These are phyloP conservation scores for Knoxdaviesia proteae DNA, from an alignment of 2,329 filamentous ascomycete species.

Conservation along the genomic window DNA sequence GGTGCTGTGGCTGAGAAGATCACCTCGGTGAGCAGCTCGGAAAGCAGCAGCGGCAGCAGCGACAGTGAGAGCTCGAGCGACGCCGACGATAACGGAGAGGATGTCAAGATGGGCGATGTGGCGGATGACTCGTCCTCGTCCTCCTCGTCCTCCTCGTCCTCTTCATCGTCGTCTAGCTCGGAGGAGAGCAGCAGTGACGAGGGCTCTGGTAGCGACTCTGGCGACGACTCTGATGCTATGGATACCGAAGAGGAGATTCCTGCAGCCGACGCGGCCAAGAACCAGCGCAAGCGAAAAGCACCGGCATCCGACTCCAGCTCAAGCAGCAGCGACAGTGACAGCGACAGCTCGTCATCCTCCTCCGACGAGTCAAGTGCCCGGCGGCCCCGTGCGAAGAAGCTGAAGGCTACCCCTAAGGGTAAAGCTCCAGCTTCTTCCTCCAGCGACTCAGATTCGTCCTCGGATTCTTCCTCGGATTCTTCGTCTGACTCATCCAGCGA, in stretches of 20 bases:
- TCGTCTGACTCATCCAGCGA: not conserved
- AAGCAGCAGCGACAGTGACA: slow-evolving; percentile 3
- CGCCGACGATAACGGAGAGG: slow-evolving; percentile 1
- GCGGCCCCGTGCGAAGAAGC: slow-evolving; percentile 30
- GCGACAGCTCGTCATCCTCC: slow-evolving; percentile 7
- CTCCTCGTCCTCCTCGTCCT: slow-evolving; percentile 7
- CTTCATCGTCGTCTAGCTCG: not conserved
- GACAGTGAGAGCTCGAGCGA: slow-evolving; percentile 7
- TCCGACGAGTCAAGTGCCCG: slow-evolving; percentile 21
- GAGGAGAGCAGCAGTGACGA: not conserved
- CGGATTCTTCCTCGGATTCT: slow-evolving; percentile 8
- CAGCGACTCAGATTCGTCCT: slow-evolving; percentile 7
- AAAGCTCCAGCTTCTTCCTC: slow-evolving; percentile 9
- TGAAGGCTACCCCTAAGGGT: slow-evolving; percentile 14
- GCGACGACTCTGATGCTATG: slow-evolving; percentile 1
- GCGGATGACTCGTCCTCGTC: slow-evolving; percentile 10
- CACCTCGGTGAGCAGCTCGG: slow-evolving; percentile 3
- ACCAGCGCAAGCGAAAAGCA: slow-evolving; percentile 1
- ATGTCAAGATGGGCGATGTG: slow-evolving; percentile 9
- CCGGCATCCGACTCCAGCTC: too few relatives aligned
- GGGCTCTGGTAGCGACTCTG: slow-evolving; percentile 7
- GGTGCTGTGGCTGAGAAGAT: slow-evolving; percentile 4
- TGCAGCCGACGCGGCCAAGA: slow-evolving; percentile 30
- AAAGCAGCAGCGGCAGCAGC: slow-evolving; percentile 1
- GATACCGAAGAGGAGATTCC: slow-evolving; percentile 7